Evolutionary conservation across 768 basidiomycete species (phyloP).

Genomic region (Naganishia kalamii): DNA sequence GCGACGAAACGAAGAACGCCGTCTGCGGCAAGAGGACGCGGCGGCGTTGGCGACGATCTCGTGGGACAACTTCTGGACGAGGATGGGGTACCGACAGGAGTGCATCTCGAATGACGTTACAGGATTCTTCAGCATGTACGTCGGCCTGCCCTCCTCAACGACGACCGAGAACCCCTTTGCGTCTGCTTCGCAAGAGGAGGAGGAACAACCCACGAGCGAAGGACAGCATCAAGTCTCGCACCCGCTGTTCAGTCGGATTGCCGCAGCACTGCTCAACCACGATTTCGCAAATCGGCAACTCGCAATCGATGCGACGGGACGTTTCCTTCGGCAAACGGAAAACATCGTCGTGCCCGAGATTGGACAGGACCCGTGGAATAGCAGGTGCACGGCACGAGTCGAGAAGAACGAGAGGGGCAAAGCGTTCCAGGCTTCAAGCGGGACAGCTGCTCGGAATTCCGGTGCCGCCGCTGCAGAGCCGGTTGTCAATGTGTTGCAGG

Average conservation of each 20-base stretch:
- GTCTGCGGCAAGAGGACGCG: constrained; percentile 34
- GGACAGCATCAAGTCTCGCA: constrained; percentile 4
- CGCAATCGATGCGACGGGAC: constrained; percentile 63
- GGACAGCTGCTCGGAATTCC: neutral
- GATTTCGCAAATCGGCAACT: constrained; percentile 68
- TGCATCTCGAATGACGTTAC: constrained; percentile 84
- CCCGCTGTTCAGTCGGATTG: constrained; percentile 48
- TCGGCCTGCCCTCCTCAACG: constrained; percentile 26
- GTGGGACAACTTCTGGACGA: constrained; percentile 88
- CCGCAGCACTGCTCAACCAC: constrained; percentile 63
- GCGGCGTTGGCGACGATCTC: constrained; percentile 51
- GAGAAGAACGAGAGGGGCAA: constrained; percentile 2
- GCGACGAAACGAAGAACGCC: constrained; percentile 50
- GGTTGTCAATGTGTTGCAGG: constrained; percentile 13
- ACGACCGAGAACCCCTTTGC: constrained; percentile 3
- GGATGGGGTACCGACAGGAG: constrained; percentile 93
- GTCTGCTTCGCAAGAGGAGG: neutral
- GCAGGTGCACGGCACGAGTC: neutral
- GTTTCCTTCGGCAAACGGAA: constrained; percentile 54
- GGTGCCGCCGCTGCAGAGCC: neutral
- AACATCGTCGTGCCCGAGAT: constrained; percentile 32
- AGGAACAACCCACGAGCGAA: neutral
- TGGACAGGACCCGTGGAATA: constrained; percentile 29
- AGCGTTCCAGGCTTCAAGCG: neutral
- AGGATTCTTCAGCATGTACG: constrained; percentile 75